phyloP scores from a whole-genome alignment of 2,329 filamentous ascomycete genomes.

The Microdochium trichocladiopsis region DNA sequence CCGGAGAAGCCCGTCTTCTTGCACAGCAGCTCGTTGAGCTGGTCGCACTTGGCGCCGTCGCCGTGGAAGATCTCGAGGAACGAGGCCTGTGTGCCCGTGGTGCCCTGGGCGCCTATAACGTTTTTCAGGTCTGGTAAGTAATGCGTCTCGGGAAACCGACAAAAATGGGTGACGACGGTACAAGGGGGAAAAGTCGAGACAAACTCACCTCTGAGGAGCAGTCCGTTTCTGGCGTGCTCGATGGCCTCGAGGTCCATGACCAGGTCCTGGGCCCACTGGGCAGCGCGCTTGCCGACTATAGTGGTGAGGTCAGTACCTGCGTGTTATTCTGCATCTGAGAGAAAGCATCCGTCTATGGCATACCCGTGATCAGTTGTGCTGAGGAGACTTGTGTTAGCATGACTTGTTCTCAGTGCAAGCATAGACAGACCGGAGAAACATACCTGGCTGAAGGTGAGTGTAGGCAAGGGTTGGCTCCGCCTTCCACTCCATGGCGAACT shows the following conservation, averaged over 20 bases:
- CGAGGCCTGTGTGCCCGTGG: slow-evolving; percentile 72
- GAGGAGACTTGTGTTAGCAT: neutral
- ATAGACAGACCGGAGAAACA: too few species aligned
- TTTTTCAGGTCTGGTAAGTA: too few species aligned
- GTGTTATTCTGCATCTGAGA: neutral
- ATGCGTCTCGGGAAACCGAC: too few species aligned
- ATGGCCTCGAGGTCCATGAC: slow-evolving; percentile 70
- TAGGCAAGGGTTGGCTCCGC: slow-evolving; percentile 66
- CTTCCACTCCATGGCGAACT: slow-evolving; percentile 69
- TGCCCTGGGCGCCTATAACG: slow-evolving; percentile 29
- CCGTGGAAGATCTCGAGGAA: slow-evolving; percentile 54
- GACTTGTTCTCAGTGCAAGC: too few species aligned
- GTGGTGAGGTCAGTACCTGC: neutral
- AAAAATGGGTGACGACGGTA: slow-evolving; percentile 1
- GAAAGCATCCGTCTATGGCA: too few species aligned
- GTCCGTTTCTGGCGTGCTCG: slow-evolving; percentile 58
- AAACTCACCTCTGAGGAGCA: slow-evolving; percentile 54
- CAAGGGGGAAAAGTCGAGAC: slow-evolving; percentile 32
- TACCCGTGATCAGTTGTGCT: slow-evolving; percentile 34
- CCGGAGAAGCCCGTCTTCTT: slow-evolving; percentile 44
- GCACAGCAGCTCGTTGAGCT: slow-evolving; percentile 49
- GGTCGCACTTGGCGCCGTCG: slow-evolving; percentile 40
- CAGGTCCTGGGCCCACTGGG: slow-evolving; percentile 68
- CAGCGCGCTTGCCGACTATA: slow-evolving; percentile 56
- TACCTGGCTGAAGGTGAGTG: slow-evolving; percentile 59